Evolutionary conservation across 108 stramenopile species (phyloP).

Genomic region (Discostella pseudostelligera): DNA sequence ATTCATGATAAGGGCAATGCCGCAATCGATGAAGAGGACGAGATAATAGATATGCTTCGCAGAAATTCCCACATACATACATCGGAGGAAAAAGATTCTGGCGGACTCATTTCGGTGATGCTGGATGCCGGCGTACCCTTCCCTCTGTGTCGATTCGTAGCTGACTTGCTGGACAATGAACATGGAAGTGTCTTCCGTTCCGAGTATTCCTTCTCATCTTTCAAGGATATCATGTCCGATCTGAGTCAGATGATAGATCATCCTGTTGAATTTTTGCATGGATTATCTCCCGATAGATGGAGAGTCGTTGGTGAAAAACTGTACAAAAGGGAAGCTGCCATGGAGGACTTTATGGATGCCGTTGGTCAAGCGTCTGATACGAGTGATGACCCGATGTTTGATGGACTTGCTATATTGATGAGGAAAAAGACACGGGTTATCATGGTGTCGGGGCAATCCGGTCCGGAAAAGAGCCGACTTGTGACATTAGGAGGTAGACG

Average conservation of each 20-base stretch:
- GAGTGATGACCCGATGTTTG: constrained; percentile 13
- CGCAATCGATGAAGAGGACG: background rate
- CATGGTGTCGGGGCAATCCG: constrained; percentile 50
- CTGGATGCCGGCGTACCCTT: constrained; percentile 16
- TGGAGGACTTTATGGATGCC: constrained; percentile 12
- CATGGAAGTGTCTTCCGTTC: constrained; percentile 16
- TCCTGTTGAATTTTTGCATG: constrained; percentile 20
- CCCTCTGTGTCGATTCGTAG: constrained; percentile 20
- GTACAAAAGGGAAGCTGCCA: constrained; percentile 17
- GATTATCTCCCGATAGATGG: constrained; percentile 1
- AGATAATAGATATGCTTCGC: constrained; percentile 3
- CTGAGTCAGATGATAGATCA: constrained; percentile 24
- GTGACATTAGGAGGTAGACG: background rate
- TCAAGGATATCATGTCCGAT: constrained; percentile 20
- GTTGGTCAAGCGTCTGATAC: background rate
- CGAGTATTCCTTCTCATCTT: constrained; percentile 15
- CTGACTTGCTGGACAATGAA: constrained; percentile 16
- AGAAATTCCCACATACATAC: constrained; percentile 7
- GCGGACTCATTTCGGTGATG: constrained; percentile 14
- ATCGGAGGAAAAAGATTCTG: background rate
- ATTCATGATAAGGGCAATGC: background rate
- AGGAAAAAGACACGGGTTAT: constrained; percentile 9
- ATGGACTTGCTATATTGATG: background rate
- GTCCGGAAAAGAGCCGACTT: constrained; percentile 60
- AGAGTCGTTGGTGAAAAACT: constrained; percentile 19